Evolutionary conservation across 2,329 filamentous ascomycete genomes (phyloP), one percentile per base, ranked within the genome.

Genomic region (Fusarium xyrophilum): DNA sequence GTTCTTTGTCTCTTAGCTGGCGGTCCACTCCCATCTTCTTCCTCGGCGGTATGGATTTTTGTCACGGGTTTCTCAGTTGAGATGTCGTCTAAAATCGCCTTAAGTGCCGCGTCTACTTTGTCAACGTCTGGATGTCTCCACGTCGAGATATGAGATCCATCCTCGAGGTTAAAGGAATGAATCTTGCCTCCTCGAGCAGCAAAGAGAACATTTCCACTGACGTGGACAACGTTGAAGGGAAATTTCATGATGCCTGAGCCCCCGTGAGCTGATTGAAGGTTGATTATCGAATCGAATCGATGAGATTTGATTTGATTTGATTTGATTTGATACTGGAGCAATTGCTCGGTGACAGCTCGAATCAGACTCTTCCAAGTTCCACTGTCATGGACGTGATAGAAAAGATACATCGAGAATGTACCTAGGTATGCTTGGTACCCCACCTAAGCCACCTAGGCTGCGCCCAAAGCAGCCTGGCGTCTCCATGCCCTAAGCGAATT

Each of bases 111-210:
- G 27, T 76, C 73, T 62, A 76, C 69, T 58, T 78, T 77, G 55
- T 77, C 75, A 52, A 78, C 76, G 68, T 81, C 77, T 10, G 83
- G 82, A 63, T 85, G 82, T 58, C 81, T 82, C 91, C 91, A 93
- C 74, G 84, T 82, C 43, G 86, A 88, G 21, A 92, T 77, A 53
- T 87, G 81, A 48, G 81, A 78, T 33, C 89, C 87, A 64, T 86
- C 82, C n/a, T 80, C 74, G 10, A 89, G 79, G 73, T 83, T 83
- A 76, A 93, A 90, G 5, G 88, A 86, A 74, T 92, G 86, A 56
- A 97, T 86, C 71, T 85, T 87, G 48, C 89, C 86, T 17, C 92
- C 93, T 64, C 89, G 89, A 28, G 92, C 91, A 38, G 91, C 91
- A 71, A 96, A 84, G 21, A 97, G 78, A 23, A 91, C 79, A 69